Evolutionary conservation across 106 monocot species (phyloP), one percentile per base, ranked within the genome.

Genomic region (Allium fistulosum): DNA sequence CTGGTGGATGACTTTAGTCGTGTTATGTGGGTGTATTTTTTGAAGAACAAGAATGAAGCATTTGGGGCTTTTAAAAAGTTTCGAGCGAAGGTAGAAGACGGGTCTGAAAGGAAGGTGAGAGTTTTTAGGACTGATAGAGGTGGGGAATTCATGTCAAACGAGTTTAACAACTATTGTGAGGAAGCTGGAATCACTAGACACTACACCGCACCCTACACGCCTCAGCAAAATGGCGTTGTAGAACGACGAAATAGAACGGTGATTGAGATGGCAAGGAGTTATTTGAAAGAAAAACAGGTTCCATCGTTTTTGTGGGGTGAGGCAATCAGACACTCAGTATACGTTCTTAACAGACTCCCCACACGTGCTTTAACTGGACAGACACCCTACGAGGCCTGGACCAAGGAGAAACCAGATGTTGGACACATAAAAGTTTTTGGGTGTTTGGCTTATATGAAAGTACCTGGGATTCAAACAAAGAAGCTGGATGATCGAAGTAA

Each of bases 231-330:
- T 53, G 52, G 52, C 9, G 52, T 53, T 9, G 52, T 13, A 10
- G 52, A 53, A 13, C 52, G 52, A 10, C 9, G 13, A 13, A 53
- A 53, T 1, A 9, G 52, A 10, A 53, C 63, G 13, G 16, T 64
- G 37, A 46, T 48, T 27, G 26, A 64, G 11, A 64, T 64, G 63
- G 63, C 16, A 3, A 18, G 17, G 47, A 12, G 63, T 18, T 28
- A 28, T 14, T 26, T 66, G 48, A 66, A 66, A 11, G 14, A 37
- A 12, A 66, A 66, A 49, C 17, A 13, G 10, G 14, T 66, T 11
- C 66, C 66, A 9, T 48, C 47, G 46, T 15, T n/a, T 46, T 66
- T 49, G 11, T 66, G 48, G 66, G 47, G 49, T n/a, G 66, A 66
- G 47, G 66, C 66, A n/a, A n/a, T 49, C 15, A 8, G 7, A 15